phyloP scores from a whole-genome alignment of 2,329 filamentous ascomycete species.

The Trichoderma arundinaceum region DNA sequence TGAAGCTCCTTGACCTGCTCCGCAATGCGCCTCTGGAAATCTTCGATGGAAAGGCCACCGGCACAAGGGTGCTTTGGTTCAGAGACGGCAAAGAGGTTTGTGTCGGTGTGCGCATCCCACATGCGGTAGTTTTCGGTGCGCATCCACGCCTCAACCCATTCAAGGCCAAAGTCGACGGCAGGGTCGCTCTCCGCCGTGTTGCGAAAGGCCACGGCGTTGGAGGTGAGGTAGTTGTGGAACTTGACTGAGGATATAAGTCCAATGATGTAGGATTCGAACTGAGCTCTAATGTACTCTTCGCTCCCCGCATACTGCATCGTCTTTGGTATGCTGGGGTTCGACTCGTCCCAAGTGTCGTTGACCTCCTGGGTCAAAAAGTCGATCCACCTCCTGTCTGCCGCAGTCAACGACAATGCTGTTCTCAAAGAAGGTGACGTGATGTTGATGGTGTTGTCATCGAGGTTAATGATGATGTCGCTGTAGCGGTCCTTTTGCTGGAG shows the following conservation, averaged over 20 bases:
- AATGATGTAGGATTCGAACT: conserved; percentile 96
- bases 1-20: conserved; percentile 94
- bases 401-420: conserved; percentile 76
- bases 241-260: conserved; percentile 87
- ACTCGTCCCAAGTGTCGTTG: conserved; percentile 94
- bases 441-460: conserved; percentile 86
- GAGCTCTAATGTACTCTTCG: conserved; percentile 94
- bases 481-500: conserved; percentile 95
- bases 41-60: conserved; percentile 89
- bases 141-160: conserved; percentile 89
- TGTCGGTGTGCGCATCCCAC: conserved; percentile 80
- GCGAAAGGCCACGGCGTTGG: conserved; percentile 65
- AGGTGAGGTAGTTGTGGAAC: conserved; percentile 76
- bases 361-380: conserved; percentile 93
- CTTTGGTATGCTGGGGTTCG: conserved; percentile 86
- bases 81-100: conserved; percentile 90
- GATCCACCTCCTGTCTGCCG: conserved; percentile 92
- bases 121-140: conserved; percentile 89
- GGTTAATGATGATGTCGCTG: conserved; percentile 93
- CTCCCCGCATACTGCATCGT: conserved; percentile 94
- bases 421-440: conserved; percentile 82
- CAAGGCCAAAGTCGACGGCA: conserved; percentile 77
- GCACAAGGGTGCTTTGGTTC: conserved; percentile 93
- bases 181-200: conserved; percentile 82
- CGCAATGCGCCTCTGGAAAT: conserved; percentile 86